Conservation (phyloP, 768 basidiomycete species). For the Sarcodon aspratus region DNA sequence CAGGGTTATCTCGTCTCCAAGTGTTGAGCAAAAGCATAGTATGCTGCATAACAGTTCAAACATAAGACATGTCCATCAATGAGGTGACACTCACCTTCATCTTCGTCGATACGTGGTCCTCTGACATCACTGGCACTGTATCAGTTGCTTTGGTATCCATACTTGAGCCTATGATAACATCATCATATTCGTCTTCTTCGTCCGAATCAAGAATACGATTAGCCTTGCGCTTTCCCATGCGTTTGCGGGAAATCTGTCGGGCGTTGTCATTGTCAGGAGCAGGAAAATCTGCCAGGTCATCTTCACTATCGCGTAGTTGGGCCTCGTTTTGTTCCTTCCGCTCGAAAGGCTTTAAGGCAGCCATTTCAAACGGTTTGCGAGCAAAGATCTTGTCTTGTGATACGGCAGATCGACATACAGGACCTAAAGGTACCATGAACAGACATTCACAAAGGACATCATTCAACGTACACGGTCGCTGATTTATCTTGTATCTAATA, state of each 20-base stretch:
- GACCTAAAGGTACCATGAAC: slow-evolving; percentile 10
- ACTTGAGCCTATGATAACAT: slow-evolving; percentile 15
- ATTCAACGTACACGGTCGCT: slow-evolving; percentile 34
- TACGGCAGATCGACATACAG: slow-evolving; percentile 48
- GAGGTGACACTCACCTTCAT: slow-evolving; percentile 40
- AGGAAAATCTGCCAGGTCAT: slow-evolving; percentile 16
- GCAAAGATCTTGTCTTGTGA: slow-evolving; percentile 36
- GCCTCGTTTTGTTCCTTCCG: not conserved
- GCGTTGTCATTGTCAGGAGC: slow-evolving; percentile 6
- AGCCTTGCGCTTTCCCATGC: slow-evolving; percentile 18
- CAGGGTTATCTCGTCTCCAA: slow-evolving; percentile 34
- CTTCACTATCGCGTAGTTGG: slow-evolving; percentile 16
- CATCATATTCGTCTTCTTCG: slow-evolving; percentile 19
- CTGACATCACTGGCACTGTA: slow-evolving; percentile 41
- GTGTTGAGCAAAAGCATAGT: slow-evolving; percentile 48
- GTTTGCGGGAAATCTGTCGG: slow-evolving; percentile 2
- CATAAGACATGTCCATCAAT: not conserved
- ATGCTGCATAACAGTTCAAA: slow-evolving; percentile 17
- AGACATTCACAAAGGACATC: not conserved
- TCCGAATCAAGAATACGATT: slow-evolving; percentile 17
- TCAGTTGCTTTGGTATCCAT: slow-evolving; percentile 34
- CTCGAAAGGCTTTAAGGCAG: slow-evolving; percentile 28
- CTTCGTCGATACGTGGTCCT: slow-evolving; percentile 60
- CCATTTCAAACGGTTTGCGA: slow-evolving; percentile 50
- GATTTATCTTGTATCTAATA: slow-evolving; percentile 25